Evolutionary conservation across 768 basidiomycete species (phyloP), one percentile per base, ranked within the genome.

Genomic region (Cubamyces sp.): DNA sequence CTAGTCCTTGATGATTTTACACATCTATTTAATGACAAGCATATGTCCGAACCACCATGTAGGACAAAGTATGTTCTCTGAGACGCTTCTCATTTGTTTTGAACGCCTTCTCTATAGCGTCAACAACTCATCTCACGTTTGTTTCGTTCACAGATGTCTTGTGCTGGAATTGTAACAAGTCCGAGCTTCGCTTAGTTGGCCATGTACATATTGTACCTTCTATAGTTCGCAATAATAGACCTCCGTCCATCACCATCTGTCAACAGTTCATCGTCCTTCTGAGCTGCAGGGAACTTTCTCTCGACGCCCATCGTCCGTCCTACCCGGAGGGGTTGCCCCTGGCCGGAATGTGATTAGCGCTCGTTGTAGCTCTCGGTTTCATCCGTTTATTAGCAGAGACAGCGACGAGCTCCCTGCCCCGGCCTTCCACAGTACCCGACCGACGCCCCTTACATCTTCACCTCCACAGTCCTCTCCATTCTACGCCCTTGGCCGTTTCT

Each of bases 31-130:
- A 78, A 50, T 64, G 63, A 87, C 86, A 88, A 88, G 87, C 86
- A 88, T 88, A 87, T 87, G 86, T 87, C 87, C 84, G 84, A 87
- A 69, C 66, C 57, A 47, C 72, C 64, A 80, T 87, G 84, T 57
- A 76, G 85, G 85, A 87, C 74, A 78, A 71, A 58, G 19, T 75
- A 77, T 74, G 65, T 77, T 75, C 73, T 70, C 84, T 86, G 84
- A 86, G 81, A 76, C 48, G 19, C 67, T 56, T 54, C 48, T 2
- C 14, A 1, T 47, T 40, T 2, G 11, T 48, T 23, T 7, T 37
- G 23, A 52, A 11, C 61, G 42, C 54, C 43, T 55, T 21, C 18
- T 52, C 34, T 30, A 3, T 23, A 23, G 8, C 28, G 28, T 7
- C 6, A 18, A 50, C 1, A 18, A 21, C 5, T 19, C 12, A 19